Evolutionary conservation across 2,329 filamentous ascomycete genomes (phyloP).

Genomic region (Fusarium bulbicola): DNA sequence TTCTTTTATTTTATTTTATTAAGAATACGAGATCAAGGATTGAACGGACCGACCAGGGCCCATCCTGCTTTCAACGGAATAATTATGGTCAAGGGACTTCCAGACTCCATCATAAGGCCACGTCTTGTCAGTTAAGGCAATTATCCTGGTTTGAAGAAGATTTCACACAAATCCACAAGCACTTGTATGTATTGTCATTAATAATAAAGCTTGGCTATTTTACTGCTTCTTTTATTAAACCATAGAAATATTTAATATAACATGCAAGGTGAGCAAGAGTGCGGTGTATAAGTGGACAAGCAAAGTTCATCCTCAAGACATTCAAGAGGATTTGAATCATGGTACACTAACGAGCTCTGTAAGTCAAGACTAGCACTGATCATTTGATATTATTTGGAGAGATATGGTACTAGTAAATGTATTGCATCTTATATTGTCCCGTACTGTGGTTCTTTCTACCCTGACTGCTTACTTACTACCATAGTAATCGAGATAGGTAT

Average conservation of each 20-base stretch:
- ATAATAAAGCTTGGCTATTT: neutral
- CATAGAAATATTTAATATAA: rapidly evolving
- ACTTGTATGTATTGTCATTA: neutral
- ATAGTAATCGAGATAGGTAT: neutral
- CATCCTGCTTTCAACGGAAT: neutral
- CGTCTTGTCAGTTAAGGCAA: neutral
- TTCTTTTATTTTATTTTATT: no score
- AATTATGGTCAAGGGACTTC: neutral
- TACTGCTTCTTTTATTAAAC: no score
- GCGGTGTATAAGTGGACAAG: neutral
- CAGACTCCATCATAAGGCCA: neutral
- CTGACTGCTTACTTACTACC: no score
- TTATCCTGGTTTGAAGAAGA: neutral
- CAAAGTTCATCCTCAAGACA: neutral
- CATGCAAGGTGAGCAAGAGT: neutral
- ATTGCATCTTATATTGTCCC: neutral
- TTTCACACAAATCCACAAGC: neutral
- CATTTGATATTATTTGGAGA: rapidly evolving
- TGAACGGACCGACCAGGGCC: neutral
- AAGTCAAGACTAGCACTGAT: no score
- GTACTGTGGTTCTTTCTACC: neutral
- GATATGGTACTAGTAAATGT: neutral
- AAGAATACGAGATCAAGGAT: neutral
- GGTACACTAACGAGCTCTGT: neutral
- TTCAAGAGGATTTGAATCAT: neutral